These are phyloP conservation scores for Penicillium palitans DNA, from an alignment of 2,329 filamentous ascomycete genomes.

Conservation along the genomic window DNA sequence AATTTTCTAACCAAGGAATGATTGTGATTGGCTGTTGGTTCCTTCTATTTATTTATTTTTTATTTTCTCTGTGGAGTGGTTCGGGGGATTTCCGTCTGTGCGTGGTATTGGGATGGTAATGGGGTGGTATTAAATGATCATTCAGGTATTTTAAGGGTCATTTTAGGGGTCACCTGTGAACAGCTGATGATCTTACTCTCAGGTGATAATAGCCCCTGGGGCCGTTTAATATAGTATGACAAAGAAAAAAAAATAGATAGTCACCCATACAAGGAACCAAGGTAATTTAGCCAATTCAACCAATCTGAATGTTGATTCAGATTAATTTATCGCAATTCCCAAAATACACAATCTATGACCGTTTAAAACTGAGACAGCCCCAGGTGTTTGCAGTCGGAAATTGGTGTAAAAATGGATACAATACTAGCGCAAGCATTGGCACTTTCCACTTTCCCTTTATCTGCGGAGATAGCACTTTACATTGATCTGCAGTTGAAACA, in stretches of 20 bases:
- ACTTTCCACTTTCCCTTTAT: background rate
- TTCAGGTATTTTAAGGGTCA: background rate
- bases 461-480: background rate
- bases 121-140: background rate
- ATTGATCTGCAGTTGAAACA: background rate
- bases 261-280: background rate
- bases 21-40: background rate
- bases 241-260: no score
- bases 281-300: background rate
- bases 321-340: background rate
- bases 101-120: background rate
- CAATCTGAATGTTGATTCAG: background rate
- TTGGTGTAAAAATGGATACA: background rate
- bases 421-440: background rate
- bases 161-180: background rate
- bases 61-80: background rate
- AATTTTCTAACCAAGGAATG: background rate
- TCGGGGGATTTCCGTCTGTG: conserved; percentile 1
- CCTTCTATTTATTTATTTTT: background rate
- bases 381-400: conserved; percentile 9
- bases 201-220: background rate
- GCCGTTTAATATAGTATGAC: background rate
- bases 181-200: background rate
- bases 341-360: background rate
- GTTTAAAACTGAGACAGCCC: conserved; percentile 6